These are phyloP conservation scores for Protomyces lactucae-debilis DNA, from an alignment of 1,139 yeast genomes.

Conservation along the genomic window DNA sequence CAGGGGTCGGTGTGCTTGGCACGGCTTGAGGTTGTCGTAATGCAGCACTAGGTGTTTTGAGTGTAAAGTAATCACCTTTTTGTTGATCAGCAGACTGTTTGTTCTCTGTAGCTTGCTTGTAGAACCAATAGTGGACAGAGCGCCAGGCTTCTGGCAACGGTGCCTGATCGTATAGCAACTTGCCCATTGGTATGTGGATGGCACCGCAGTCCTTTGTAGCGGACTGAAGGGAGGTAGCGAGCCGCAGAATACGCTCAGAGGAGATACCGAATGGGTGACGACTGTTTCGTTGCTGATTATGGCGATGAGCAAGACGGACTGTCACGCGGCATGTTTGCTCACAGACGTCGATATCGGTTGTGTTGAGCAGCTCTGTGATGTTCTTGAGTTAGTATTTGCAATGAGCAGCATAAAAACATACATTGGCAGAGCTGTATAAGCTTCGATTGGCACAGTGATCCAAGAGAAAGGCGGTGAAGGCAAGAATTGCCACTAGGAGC, in stretches of 20 bases:
- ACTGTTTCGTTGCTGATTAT: constrained; percentile 30
- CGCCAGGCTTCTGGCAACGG: constrained; percentile 8
- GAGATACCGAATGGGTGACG: constrained; percentile 22
- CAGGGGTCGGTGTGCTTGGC: neutral
- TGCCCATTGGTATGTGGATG: constrained; percentile 3
- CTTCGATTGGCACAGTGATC: constrained; percentile 66
- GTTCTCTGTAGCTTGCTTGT: neutral
- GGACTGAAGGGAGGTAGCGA: constrained; percentile 25
- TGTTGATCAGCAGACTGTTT: neutral
- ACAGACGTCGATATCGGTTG: constrained; percentile 51
- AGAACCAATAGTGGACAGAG: constrained; percentile 8
- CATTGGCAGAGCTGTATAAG: constrained; percentile 54
- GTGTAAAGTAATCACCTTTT: neutral
- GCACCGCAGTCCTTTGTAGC: constrained; percentile 21
- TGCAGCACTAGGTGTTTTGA: neutral
- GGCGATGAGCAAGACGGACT: constrained; percentile 55
- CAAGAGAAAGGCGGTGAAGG: constrained; percentile 59
- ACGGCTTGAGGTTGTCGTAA: neutral
- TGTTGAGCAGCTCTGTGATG: constrained; percentile 56
- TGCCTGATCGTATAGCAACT: neutral
- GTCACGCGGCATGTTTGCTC: constrained; percentile 59
- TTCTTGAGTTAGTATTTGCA: constrained; percentile 34
- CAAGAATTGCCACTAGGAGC: constrained; percentile 51
- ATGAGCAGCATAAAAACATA: neutral
- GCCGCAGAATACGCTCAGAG: constrained; percentile 27